phyloP scores from a whole-genome alignment of 2,329 filamentous ascomycete species.

The Colletotrichum shisoi region DNA sequence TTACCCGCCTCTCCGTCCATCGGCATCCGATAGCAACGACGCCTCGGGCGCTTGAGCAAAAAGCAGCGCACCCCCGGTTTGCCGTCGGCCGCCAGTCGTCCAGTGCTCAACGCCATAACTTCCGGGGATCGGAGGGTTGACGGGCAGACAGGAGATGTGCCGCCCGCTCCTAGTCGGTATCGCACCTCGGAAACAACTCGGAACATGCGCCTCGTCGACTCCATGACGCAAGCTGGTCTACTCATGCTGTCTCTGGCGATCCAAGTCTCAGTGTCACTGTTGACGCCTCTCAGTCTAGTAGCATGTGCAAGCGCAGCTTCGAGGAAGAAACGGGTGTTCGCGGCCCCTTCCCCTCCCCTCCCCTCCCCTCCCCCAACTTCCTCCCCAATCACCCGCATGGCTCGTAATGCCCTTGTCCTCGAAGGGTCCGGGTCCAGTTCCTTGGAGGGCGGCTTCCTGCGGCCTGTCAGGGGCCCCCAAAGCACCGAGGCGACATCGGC shows the following conservation, averaged over 20 bases:
- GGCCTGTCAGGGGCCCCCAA: conserved; percentile 30
- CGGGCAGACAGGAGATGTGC: conserved; percentile 12
- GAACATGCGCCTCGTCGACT: conserved; percentile 18
- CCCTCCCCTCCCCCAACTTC: conserved; percentile 23
- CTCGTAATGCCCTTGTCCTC: conserved; percentile 24
- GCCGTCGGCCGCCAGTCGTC: conserved; percentile 27
- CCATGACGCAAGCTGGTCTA: conserved; percentile 21
- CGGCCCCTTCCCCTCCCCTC: not conserved
- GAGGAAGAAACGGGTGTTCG: conserved; percentile 20
- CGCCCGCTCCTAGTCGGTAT: conserved; percentile 5
- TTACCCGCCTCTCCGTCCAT: conserved; percentile 3
- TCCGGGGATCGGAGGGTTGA: conserved; percentile 34
- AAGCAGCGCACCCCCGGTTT: conserved; percentile 18
- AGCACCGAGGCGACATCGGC: conserved; percentile 39
- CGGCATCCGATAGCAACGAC: conserved; percentile 22
- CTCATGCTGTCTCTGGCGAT: not conserved
- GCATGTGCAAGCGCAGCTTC: conserved; percentile 33
- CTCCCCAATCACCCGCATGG: conserved; percentile 38
- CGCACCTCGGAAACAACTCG: conserved; percentile 12
- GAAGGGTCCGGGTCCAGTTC: conserved; percentile 37
- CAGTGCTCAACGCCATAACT: conserved; percentile 22
- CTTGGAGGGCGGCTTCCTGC: conserved; percentile 27
- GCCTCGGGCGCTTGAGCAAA: conserved; percentile 37
- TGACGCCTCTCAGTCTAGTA: conserved; percentile 9
- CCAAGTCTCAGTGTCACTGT: conserved; percentile 4